Percentiles rank a stretch among this genome's conserved stretches.
These are phyloP conservation scores for Dendrobium nobile DNA, from an alignment of 106 monocot genomes.

Conservation along the genomic window DNA sequence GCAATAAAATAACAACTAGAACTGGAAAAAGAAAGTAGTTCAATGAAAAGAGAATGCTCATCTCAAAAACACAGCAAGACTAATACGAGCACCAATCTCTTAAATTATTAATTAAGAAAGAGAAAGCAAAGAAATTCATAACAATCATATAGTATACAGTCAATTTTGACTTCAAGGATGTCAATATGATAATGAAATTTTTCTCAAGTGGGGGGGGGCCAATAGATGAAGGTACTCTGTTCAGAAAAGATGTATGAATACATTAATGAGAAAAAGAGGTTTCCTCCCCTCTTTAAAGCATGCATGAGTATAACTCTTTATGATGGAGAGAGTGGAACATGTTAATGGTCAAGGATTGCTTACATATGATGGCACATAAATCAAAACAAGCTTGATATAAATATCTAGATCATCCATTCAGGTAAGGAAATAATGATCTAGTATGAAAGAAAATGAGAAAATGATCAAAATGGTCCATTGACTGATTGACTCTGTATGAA, in stretches of 20 bases:
- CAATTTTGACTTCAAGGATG: not conserved
- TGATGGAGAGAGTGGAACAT: not conserved
- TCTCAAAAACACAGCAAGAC: not conserved
- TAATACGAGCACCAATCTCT: not conserved
- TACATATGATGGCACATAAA: not conserved
- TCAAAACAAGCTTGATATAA: not conserved
- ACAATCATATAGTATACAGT: not conserved
- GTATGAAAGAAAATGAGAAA: not conserved
- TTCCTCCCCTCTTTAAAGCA: not conserved
- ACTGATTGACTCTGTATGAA: no score
- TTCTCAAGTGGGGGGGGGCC: not conserved
- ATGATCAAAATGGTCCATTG: no score
- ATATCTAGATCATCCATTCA: not conserved
- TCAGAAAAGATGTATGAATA: not conserved
- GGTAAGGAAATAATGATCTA: not conserved
- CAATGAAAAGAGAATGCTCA: not conserved
- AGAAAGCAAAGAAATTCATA: not conserved
- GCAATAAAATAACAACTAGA: not conserved
- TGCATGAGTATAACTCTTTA: not conserved
- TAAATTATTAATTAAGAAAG: not conserved
- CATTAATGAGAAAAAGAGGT: not conserved
- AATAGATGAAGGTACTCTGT: not conserved
- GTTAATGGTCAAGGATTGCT: not conserved
- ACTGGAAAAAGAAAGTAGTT: not conserved
- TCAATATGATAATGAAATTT: not conserved